A percentile compares a stretch with the other conserved stretches of the same genome.
Conservation (phyloP, 805 yeast species). For the Ogataea wickerhamii region DNA sequence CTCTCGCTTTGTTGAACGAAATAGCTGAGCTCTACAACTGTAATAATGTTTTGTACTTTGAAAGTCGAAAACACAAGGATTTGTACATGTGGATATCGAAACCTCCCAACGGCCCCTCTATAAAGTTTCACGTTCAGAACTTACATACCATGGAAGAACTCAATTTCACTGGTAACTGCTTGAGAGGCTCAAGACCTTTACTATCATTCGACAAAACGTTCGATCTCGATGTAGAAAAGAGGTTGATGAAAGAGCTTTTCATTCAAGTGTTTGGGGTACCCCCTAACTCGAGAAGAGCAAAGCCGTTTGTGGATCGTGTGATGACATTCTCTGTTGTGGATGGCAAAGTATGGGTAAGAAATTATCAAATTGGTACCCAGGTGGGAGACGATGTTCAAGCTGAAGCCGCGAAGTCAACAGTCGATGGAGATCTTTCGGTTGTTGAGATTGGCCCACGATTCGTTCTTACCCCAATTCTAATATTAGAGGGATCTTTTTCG, state of each 20-base stretch:
- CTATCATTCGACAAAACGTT: constrained; percentile 83
- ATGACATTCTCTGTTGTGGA: constrained; percentile 91
- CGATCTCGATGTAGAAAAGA: constrained; percentile 62
- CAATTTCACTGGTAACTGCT: constrained; percentile 93
- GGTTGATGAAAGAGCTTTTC: constrained; percentile 78
- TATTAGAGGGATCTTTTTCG: constrained; percentile 94
- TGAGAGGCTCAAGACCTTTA: constrained; percentile 92
- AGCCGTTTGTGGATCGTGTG: constrained; percentile 95
- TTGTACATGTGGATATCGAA: constrained; percentile 92
- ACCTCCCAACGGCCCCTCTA: constrained; percentile 97
- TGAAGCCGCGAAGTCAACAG: constrained; percentile 22
- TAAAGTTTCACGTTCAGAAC: constrained; percentile 90
- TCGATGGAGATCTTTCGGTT: constrained; percentile 60
- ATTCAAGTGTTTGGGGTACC: constrained; percentile 91
- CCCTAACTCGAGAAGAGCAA: constrained; percentile 83
- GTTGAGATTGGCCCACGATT: constrained; percentile 97
- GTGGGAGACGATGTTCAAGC: constrained; percentile 44
- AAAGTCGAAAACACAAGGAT: constrained; percentile 94
- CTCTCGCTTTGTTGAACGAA: constrained; percentile 84
- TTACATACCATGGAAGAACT: constrained; percentile 94
- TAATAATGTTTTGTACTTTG: constrained; percentile 90
- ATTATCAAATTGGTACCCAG: constrained; percentile 73
- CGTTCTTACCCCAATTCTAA: constrained; percentile 85
- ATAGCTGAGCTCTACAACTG: constrained; percentile 96
- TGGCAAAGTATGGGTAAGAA: constrained; percentile 92